Evolutionary conservation across 306 rosid genomes (phyloP).

Genomic region (Oemleria cerasiformis): DNA sequence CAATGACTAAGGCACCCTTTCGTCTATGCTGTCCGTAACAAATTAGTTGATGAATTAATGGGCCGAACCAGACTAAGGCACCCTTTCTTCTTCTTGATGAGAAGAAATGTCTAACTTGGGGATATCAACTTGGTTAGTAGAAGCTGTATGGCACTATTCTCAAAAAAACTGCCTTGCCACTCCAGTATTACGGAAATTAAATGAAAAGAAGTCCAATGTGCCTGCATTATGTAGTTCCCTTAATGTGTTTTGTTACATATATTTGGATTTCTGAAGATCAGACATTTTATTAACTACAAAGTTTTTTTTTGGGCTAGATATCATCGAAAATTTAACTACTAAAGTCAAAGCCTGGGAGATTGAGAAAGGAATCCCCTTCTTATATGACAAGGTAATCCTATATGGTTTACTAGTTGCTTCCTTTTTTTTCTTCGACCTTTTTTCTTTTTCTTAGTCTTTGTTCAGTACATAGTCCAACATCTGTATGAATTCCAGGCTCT

Average conservation of each 20-base stretch:
- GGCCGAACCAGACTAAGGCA: background rate
- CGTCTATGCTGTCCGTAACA: background rate
- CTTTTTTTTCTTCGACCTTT: background rate
- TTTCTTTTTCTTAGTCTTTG: background rate
- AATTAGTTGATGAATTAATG: background rate
- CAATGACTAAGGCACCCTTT: background rate
- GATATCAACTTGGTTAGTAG: background rate
- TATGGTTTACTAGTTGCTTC: background rate
- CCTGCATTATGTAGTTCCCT: background rate
- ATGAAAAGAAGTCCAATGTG: background rate
- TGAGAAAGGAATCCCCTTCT: constrained; percentile 80
- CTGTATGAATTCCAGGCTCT: constrained; percentile 46
- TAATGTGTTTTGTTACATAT: background rate
- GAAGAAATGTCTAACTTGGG: background rate
- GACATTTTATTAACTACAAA: constrained; percentile 11
- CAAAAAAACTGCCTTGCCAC: too few relatives aligned
- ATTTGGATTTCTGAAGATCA: background rate
- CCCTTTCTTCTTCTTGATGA: background rate
- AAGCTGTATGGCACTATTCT: background rate
- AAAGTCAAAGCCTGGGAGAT: constrained; percentile 82
- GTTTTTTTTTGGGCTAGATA: constrained; percentile 38
- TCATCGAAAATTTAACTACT: constrained; percentile 65
- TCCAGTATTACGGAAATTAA: background rate
- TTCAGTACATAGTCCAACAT: constrained; percentile 7
- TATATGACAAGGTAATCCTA: constrained; percentile 78